Evolutionary conservation across 345 rosid species (phyloP).

Genomic region (Lepidium africanum): DNA sequence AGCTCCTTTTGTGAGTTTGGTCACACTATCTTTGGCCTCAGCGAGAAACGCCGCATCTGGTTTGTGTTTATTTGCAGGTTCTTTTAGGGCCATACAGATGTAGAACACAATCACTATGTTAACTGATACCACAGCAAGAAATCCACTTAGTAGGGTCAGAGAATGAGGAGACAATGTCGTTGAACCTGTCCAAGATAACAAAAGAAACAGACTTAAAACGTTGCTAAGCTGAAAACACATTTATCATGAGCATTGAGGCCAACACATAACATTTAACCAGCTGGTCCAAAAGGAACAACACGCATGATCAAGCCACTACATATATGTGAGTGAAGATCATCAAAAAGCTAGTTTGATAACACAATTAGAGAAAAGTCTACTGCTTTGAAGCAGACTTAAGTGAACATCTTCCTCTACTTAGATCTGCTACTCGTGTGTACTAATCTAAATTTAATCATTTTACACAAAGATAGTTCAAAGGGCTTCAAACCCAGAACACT

Average conservation of each 20-base stretch:
- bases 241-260: neutral
- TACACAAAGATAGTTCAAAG: neutral
- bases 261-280: neutral
- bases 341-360: too few species aligned
- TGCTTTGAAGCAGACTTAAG: neutral
- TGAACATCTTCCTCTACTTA: neutral
- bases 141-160: conserved; percentile 57
- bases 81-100: conserved; percentile 69
- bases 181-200: conserved; percentile 39
- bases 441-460: too few species aligned
- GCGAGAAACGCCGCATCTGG: conserved; percentile 64
- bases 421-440: too few species aligned
- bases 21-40: conserved; percentile 55
- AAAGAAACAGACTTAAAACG: neutral
- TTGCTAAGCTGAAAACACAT: neutral
- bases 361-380: too few species aligned
- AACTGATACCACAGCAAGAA: conserved; percentile 67
- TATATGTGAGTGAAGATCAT: neutral
- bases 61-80: conserved; percentile 60
- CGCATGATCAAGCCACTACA: neutral
- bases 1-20: conserved; percentile 13
- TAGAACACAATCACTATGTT: conserved; percentile 60
- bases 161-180: conserved; percentile 48
- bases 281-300: neutral
- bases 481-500: neutral